Percentiles rank a stretch among this genome's conserved stretches.
phyloP scores from a whole-genome alignment of 768 basidiomycete genomes.

The Rhizopogon vulgaris region DNA sequence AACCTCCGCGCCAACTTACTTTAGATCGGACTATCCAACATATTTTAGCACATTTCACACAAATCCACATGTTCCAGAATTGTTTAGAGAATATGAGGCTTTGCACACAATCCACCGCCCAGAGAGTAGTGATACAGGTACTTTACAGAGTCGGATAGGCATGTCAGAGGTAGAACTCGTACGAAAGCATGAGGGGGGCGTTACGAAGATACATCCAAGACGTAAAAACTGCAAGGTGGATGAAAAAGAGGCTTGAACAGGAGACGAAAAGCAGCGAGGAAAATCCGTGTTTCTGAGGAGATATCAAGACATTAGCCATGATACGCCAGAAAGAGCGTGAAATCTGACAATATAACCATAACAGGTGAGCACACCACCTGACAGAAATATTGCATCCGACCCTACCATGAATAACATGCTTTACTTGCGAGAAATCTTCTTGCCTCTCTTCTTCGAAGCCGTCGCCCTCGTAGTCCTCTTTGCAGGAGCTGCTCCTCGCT shows the following conservation, averaged over 20 bases:
- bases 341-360: neutral
- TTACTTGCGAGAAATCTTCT: neutral
- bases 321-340: constrained; percentile 1
- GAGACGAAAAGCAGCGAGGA: neutral
- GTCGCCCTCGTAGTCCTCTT: neutral
- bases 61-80: neutral
- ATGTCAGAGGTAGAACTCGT: neutral
- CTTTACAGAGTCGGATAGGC: neutral
- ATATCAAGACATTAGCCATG: neutral
- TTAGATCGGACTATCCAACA: no score
- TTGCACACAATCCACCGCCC: neutral
- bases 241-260: neutral
- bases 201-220: neutral
- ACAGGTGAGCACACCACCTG: neutral
- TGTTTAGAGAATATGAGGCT: neutral
- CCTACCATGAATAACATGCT: constrained; percentile 2
- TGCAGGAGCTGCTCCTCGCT: neutral
- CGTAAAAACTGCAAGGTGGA: neutral
- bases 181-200: neutral
- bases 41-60: no score
- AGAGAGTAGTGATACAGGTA: neutral
- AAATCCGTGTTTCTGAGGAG: neutral
- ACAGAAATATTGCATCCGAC: neutral
- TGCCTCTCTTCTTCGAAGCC: neutral
- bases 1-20: no score